Base-by-base conservation (phyloP, 352 stramenopile genomes). In the Phytophthora hibernalis region DNA sequence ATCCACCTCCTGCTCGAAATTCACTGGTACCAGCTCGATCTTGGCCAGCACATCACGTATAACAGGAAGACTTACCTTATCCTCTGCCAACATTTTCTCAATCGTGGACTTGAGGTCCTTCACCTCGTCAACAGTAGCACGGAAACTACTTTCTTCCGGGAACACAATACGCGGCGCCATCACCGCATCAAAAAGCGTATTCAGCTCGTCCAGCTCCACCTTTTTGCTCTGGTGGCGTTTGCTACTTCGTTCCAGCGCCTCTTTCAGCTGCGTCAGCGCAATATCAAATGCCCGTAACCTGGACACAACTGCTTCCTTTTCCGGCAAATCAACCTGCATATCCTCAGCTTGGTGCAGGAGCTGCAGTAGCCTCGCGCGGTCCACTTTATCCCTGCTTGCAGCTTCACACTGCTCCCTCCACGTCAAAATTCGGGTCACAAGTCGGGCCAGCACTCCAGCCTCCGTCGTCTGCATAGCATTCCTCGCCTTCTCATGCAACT, bases 1-100 rank as follows among this genome's bases (percentile, higher is more conserved):
- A 1, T 91, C 80, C 12, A 96, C 83, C 61, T 95, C 82, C 20
- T 64, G 65, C 40, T 92, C 85, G 38, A 96, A 94, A 68, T 95
- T 90, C 28, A 96, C 85, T 13, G 89, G 89, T n/a, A 94, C 77
- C n/a, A 90, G 54, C 45, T 95, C 89, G 43, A 96, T 90, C 18
- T 89, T 88, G 1, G 83, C 82, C 24, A 95, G 73, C 30, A 95
- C 72, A 15, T 95, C 84, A 11, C 89, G 87, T 57, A 96, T 93
- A 26, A 89, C 76, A 0, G 85, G 78, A 15, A 96, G 47, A 45
- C 88, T 95, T 21, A 96, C 89, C 63, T 95, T 95, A 1, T 95
- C 87, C 59, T 95, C 83, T 5, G 35, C 63, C 9, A 95, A 56
- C 78, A 96, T 92, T 11, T 62, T 52, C 26, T 76, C 70, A 48